These are phyloP conservation scores for Xylaria arbuscula DNA, from an alignment of 2,329 filamentous ascomycete genomes.

Conservation along the genomic window DNA sequence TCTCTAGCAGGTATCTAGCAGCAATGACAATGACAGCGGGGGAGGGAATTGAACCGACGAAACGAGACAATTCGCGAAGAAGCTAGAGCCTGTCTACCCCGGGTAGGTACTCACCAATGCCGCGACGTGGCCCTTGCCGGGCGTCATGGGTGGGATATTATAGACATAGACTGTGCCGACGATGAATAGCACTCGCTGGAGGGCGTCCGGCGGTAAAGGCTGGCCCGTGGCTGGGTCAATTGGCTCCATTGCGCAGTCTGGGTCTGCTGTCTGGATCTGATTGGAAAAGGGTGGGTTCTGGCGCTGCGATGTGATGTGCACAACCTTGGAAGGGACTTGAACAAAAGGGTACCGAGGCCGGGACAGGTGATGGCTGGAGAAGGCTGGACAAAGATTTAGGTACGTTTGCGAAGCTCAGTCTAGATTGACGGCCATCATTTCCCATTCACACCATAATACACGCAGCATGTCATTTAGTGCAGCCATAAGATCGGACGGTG, in stretches of 20 bases:
- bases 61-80: not conserved
- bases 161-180: slow-evolving; percentile 83
- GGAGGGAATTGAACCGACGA: not conserved
- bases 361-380: slow-evolving; percentile 21
- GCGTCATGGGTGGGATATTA: slow-evolving; percentile 82
- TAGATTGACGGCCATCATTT: slow-evolving; percentile 17
- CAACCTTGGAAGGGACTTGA: not conserved
- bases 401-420: slow-evolving; percentile 10
- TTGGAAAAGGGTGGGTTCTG: slow-evolving; percentile 4
- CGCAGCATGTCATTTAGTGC: slow-evolving; percentile 16
- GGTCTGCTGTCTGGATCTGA: slow-evolving; percentile 15
- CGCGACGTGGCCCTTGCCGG: slow-evolving; percentile 82
- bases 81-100: slow-evolving; percentile 11
- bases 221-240: slow-evolving; percentile 78
- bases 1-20: not conserved
- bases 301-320: not conserved
- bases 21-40: not conserved
- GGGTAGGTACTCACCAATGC: slow-evolving; percentile 54
- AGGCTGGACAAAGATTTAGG: slow-evolving; percentile 1
- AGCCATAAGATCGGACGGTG: slow-evolving; percentile 17
- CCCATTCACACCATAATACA: slow-evolving; percentile 20
- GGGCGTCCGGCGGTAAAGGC: slow-evolving; percentile 77
- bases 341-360: slow-evolving; percentile 2
- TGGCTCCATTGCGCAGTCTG: slow-evolving; percentile 62
- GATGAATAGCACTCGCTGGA: slow-evolving; percentile 86